phyloP scores from a whole-genome alignment of 2,329 filamentous ascomycete species.

The Diaporthe sp. region DNA sequence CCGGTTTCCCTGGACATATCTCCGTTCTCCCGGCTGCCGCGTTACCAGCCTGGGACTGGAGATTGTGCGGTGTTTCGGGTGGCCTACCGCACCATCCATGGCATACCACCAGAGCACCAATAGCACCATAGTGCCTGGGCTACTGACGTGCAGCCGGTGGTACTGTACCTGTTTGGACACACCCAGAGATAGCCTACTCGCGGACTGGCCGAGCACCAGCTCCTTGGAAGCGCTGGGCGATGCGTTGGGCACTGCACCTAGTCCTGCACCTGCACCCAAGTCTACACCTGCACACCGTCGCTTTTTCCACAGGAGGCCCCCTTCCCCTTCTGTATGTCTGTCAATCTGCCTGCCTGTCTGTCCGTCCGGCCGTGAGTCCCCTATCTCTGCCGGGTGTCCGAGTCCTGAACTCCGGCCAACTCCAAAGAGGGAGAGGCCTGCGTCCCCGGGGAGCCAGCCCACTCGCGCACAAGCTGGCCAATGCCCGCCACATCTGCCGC shows the following conservation, averaged over 20 bases:
- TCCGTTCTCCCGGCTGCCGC: conserved; percentile 39
- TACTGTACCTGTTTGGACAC: conserved; percentile 12
- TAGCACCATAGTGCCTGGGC: conserved; percentile 19
- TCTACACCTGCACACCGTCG: conserved; percentile 29
- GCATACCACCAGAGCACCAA: conserved; percentile 15
- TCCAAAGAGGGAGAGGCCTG: neutral
- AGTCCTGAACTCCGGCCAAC: conserved; percentile 21
- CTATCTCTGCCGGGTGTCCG: conserved; percentile 26
- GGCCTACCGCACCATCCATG: conserved; percentile 32
- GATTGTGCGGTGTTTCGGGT: conserved; percentile 29
- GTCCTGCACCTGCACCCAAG: conserved; percentile 33
- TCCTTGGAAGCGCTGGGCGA: conserved; percentile 35
- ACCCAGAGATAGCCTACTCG: conserved; percentile 10
- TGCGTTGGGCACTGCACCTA: conserved; percentile 36
- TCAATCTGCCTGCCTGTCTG: neutral
- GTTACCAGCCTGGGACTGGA: conserved; percentile 35
- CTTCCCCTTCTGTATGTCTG: neutral
- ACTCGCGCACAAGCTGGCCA: conserved; percentile 17
- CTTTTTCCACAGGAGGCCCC: conserved; percentile 15
- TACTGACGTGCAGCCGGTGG: conserved; percentile 4
- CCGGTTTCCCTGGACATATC: conserved; percentile 31
- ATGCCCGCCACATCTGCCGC: conserved; percentile 29
- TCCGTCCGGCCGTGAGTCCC: conserved; percentile 10
- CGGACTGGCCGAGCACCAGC: conserved; percentile 35
- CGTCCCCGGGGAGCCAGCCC: conserved; percentile 4